These are phyloP conservation scores for Ophiocordyceps unilateralis DNA, from an alignment of 2,329 filamentous ascomycete species.

Conservation along the genomic window DNA sequence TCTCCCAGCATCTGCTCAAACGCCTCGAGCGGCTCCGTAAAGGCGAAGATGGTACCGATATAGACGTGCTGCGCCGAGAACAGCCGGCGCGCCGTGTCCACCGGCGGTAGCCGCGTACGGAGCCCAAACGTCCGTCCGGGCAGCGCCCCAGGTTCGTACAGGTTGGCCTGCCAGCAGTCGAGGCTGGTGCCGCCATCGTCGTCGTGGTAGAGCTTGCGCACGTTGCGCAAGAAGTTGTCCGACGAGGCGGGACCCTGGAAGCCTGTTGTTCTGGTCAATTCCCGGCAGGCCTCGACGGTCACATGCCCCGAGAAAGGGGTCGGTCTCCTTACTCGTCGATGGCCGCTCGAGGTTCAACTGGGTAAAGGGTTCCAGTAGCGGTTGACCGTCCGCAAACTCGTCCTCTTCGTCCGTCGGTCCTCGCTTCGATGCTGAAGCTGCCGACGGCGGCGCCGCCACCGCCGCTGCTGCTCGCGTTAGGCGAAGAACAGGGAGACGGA, in stretches of 20 bases:
- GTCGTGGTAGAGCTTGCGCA: constrained; percentile 17
- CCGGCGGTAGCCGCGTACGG: constrained; percentile 24
- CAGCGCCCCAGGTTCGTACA: constrained; percentile 17
- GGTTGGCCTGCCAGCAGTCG: constrained; percentile 11
- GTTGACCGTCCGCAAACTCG: constrained; percentile 14
- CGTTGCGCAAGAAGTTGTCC: constrained; percentile 19
- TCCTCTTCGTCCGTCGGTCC: constrained; percentile 9
- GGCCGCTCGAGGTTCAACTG: constrained; percentile 16
- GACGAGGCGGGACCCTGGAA: constrained; percentile 20
- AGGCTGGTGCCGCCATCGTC: constrained; percentile 14
- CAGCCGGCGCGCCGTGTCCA: constrained; percentile 30
- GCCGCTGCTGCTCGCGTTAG: background rate
- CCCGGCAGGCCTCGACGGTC: too few relatives aligned
- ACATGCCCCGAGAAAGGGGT: background rate
- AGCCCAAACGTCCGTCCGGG: constrained; percentile 11
- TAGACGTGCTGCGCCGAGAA: constrained; percentile 36
- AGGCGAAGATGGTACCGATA: constrained; percentile 39
- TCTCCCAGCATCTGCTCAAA: constrained; percentile 27
- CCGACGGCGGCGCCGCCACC: background rate
- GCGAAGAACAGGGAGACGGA: background rate
- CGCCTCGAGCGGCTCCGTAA: constrained; percentile 23
- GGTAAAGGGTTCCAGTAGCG: constrained; percentile 16
- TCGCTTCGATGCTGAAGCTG: background rate
- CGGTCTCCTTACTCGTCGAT: constrained; percentile 7
- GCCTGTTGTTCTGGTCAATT: constrained; percentile 4